Conservation (phyloP, 2,329 filamentous ascomycete genomes). For the Geoglossum cookeanum region DNA sequence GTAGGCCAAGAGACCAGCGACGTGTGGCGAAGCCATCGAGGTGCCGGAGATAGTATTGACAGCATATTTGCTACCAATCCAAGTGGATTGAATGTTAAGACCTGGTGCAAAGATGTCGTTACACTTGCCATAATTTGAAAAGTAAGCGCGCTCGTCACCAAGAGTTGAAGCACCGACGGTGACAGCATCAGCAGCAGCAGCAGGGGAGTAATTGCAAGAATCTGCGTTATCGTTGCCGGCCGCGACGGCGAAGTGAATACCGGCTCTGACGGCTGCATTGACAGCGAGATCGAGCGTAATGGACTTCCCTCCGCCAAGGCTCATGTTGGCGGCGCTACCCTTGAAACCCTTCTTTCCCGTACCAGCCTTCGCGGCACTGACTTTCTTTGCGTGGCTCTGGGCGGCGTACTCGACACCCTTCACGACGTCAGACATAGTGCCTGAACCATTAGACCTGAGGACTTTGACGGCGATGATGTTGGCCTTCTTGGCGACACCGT, state of each 20-base stretch:
- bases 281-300: slow-evolving; percentile 77
- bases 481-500: slow-evolving; percentile 98
- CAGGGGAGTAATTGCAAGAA: slow-evolving; percentile 97
- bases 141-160: slow-evolving; percentile 91
- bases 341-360: slow-evolving; percentile 92
- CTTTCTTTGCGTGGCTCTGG: slow-evolving; percentile 55
- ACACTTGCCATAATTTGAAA: slow-evolving; percentile 99
- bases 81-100: slow-evolving; percentile 92
- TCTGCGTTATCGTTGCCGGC: slow-evolving; percentile 98
- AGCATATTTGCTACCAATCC: slow-evolving; percentile 91
- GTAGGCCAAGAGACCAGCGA: slow-evolving; percentile 92
- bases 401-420: slow-evolving; percentile 96
- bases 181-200: slow-evolving; percentile 75
- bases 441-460: slow-evolving; percentile 87
- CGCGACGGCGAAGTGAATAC: slow-evolving; percentile 93
- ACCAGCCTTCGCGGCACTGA: slow-evolving; percentile 61
- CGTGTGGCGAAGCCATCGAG: slow-evolving; percentile 96
- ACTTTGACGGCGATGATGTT: slow-evolving; percentile 96
- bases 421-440: slow-evolving; percentile 96
- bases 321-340: slow-evolving; percentile 98
- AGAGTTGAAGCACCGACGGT: slow-evolving; percentile 92
- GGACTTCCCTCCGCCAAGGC: slow-evolving; percentile 93
- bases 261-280: slow-evolving; percentile 78
- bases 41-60: slow-evolving; percentile 99
- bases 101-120: slow-evolving; percentile 98